These are phyloP conservation scores for Magnolia sinica DNA, from an alignment of 164 flowering plant genomes.

Conservation along the genomic window DNA sequence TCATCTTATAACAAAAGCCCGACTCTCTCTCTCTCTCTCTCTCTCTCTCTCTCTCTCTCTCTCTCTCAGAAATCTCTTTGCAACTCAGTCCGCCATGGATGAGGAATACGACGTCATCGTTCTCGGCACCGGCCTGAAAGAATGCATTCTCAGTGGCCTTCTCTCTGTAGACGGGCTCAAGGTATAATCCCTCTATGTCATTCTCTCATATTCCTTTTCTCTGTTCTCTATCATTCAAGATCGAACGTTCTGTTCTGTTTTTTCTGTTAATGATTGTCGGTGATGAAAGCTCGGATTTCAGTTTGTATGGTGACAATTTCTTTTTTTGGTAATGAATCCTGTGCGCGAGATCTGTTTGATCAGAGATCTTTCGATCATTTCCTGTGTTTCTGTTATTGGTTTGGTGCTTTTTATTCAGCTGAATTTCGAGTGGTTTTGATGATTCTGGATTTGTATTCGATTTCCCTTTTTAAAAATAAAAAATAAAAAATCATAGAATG, in stretches of 20 bases:
- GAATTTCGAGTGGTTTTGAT: too few relatives aligned
- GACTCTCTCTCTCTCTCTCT: not conserved
- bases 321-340: too few relatives aligned
- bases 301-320: too few relatives aligned
- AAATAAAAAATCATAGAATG: too few relatives aligned
- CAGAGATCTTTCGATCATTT: too few relatives aligned
- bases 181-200: slow-evolving; percentile 2
- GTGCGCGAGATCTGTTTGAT: too few relatives aligned
- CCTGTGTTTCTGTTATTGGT: too few relatives aligned
- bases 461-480: too few relatives aligned
- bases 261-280: too few relatives aligned
- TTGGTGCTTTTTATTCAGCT: too few relatives aligned
- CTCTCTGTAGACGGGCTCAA: slow-evolving; percentile 27
- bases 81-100: slow-evolving; percentile 21
- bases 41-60: slow-evolving; percentile 6
- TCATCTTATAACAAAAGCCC: not conserved
- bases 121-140: slow-evolving; percentile 27
- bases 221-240: not conserved
- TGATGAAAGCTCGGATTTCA: too few relatives aligned
- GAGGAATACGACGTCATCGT: slow-evolving; percentile 31
- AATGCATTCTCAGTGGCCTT: slow-evolving; percentile 34
- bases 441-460: too few relatives aligned
- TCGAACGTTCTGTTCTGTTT: not conserved
- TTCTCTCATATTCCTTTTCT: not conserved
- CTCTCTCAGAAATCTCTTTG: not conserved